Evolutionary conservation across 805 yeast species (phyloP).

Genomic region (Yamadazyma paraphyllophila): DNA sequence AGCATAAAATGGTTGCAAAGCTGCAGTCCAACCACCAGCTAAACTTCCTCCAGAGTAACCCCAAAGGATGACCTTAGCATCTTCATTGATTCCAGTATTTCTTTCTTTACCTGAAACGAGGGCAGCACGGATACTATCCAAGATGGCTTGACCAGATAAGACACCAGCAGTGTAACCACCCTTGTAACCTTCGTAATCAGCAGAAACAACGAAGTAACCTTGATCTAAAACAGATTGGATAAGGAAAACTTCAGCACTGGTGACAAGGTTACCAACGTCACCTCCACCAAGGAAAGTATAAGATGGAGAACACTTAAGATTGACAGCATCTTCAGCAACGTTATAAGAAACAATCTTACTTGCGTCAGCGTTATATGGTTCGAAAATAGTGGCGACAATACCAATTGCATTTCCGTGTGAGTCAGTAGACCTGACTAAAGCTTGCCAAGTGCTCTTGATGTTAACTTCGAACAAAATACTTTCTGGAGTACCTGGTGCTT

Average conservation of each 20-base stretch:
- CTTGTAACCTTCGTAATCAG: slow-evolving; percentile 35
- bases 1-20: slow-evolving; percentile 32
- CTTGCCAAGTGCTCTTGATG: slow-evolving; percentile 23
- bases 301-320: slow-evolving; percentile 25
- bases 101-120: slow-evolving; percentile 14
- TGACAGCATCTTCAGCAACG: slow-evolving; percentile 27
- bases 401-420: slow-evolving; percentile 24
- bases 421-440: slow-evolving; percentile 22
- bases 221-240: slow-evolving; percentile 19
- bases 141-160: slow-evolving; percentile 26
- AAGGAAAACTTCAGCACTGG: slow-evolving; percentile 17
- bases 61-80: slow-evolving; percentile 22
- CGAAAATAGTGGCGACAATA: slow-evolving; percentile 24
- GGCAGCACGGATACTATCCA: slow-evolving; percentile 30
- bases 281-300: slow-evolving; percentile 22
- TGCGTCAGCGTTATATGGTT: slow-evolving; percentile 27
- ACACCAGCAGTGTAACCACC: slow-evolving; percentile 30
- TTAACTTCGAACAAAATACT: slow-evolving; percentile 19
- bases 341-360: slow-evolving; percentile 26
- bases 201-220: slow-evolving; percentile 33
- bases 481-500: slow-evolving; percentile 18
- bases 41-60: slow-evolving; percentile 38
- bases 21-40: slow-evolving; percentile 36
- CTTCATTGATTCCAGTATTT: slow-evolving; percentile 16
- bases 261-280: slow-evolving; percentile 12